phyloP scores from a whole-genome alignment of 2,329 filamentous ascomycete species.

The Myriosclerotinia curreyana region DNA sequence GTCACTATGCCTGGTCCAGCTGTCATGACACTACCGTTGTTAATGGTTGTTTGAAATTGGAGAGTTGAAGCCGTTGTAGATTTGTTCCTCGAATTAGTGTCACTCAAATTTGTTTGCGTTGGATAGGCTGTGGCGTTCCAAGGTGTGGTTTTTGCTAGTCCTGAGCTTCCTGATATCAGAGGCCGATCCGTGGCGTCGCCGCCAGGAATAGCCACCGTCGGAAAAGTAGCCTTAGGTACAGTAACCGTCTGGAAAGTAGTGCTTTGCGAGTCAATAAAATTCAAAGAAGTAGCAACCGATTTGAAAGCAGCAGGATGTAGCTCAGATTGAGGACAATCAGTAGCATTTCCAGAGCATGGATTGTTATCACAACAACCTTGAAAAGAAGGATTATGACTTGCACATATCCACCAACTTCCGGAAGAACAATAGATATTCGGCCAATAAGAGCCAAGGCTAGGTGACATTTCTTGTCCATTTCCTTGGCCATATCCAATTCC shows the following conservation, averaged over 20 bases:
- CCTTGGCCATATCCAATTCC: slow-evolving; percentile 8
- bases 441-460: slow-evolving; percentile 22
- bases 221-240: background rate
- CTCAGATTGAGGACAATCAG: background rate
- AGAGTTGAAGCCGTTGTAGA: background rate
- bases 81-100: background rate
- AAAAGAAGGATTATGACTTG: slow-evolving; percentile 24
- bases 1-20: no score
- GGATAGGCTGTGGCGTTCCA: background rate
- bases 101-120: background rate
- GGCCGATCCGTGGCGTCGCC: background rate
- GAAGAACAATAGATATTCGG: slow-evolving; percentile 25
- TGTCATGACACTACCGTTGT: background rate
- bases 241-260: background rate
- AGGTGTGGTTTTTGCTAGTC: background rate
- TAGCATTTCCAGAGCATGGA: slow-evolving; percentile 20
- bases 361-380: slow-evolving; percentile 26
- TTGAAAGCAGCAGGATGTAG: slow-evolving; percentile 10
- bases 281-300: background rate
- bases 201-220: background rate
- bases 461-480: background rate
- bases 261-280: background rate
- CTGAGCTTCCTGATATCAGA: background rate
- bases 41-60: no score
- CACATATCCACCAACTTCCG: slow-evolving; percentile 25